Evolutionary conservation across 805 yeast genomes (phyloP).

Genomic region (Kodamaea restingae): DNA sequence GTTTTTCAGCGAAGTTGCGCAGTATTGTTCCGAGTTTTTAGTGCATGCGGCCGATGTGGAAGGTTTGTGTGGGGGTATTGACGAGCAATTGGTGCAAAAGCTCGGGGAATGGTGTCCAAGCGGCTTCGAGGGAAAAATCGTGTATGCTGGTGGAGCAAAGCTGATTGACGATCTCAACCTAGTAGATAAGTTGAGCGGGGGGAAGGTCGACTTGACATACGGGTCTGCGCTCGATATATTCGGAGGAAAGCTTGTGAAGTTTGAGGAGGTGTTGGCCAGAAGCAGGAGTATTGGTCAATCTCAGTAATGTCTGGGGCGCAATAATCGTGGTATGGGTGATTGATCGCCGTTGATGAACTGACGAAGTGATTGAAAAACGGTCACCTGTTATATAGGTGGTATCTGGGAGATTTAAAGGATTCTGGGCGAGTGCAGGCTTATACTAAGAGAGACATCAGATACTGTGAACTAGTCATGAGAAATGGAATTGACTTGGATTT

Average conservation of each 20-base stretch:
- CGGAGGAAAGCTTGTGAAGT: conserved; percentile 81
- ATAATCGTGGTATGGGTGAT: no score
- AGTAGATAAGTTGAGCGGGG: conserved; percentile 66
- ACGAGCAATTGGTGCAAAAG: conserved; percentile 64
- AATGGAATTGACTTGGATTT: no score
- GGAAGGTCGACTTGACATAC: conserved; percentile 85
- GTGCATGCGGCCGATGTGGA: conserved; percentile 99
- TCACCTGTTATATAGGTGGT: no score
- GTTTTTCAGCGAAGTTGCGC: conserved; percentile 50
- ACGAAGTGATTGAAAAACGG: no score
- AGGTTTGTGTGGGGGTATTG: conserved; percentile 92
- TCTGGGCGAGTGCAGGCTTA: no score
- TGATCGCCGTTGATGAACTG: no score
- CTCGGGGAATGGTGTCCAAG: conserved; percentile 73
- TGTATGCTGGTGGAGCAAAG: conserved; percentile 97
- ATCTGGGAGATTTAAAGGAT: no score
- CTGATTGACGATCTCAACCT: conserved; percentile 60
- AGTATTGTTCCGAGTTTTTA: conserved; percentile 79
- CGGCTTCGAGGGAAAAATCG: conserved; percentile 60
- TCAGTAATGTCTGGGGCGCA: no score
- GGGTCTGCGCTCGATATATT: conserved; percentile 94
- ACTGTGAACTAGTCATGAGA: no score
- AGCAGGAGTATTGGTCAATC: conserved; percentile 43
- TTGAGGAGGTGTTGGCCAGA: conserved; percentile 75
- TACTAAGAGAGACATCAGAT: no score